These are phyloP conservation scores for Sarocladium oryzae DNA, from an alignment of 2,329 filamentous ascomycete species.

Conservation along the genomic window DNA sequence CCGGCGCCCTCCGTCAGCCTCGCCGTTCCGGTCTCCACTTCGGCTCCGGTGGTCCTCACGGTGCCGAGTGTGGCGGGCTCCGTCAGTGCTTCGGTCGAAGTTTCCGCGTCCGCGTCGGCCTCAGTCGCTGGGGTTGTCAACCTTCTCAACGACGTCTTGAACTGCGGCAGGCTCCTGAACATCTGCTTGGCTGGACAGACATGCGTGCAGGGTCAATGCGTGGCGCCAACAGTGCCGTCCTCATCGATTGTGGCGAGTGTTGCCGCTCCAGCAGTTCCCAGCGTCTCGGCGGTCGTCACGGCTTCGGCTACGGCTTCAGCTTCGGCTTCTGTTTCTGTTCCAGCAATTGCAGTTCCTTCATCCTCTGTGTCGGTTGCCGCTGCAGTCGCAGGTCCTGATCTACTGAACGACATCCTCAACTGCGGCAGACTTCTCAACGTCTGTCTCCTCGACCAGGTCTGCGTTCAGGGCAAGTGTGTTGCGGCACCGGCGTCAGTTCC, in stretches of 20 bases:
- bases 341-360: neutral
- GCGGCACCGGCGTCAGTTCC: neutral
- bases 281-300: neutral
- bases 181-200: neutral
- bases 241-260: neutral
- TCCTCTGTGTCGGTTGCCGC: neutral
- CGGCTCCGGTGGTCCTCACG: neutral
- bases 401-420: constrained; percentile 4
- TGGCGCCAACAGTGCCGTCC: neutral
- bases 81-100: neutral
- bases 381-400: neutral
- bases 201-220: neutral
- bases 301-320: neutral
- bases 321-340: neutral
- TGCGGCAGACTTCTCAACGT: constrained; percentile 2
- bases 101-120: neutral
- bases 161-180: constrained; percentile 6
- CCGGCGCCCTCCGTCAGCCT: neutral
- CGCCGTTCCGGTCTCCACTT: neutral
- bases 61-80: neutral
- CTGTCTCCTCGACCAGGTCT: constrained; percentile 3
- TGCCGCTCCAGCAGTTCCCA: neutral
- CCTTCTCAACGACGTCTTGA: constrained; percentile 2
- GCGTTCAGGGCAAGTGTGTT: constrained; percentile 1
- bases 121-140: neutral